Percentiles rank a stretch among this genome's conserved stretches.
Conservation (phyloP, 306 rosid species). For the Acacia confusa region DNA sequence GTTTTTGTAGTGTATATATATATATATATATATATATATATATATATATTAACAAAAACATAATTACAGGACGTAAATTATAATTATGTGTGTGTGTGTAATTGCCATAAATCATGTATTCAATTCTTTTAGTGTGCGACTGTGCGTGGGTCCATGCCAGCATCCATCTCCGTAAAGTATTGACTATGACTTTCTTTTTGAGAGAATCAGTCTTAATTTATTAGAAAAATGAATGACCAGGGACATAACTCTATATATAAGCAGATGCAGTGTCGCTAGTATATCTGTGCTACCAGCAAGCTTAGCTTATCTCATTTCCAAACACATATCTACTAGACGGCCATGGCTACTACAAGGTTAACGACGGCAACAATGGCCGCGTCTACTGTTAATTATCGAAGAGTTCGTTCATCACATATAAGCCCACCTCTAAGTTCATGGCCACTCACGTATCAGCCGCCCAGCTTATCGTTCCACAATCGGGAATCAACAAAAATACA, state of each 20-base stretch:
- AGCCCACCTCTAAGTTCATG: background rate
- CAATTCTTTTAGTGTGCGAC: background rate
- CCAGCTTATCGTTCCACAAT: background rate
- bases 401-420: constrained; percentile 1
- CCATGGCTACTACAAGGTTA: background rate
- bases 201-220: background rate
- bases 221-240: background rate
- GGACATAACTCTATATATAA: background rate
- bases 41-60: no score
- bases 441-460: background rate
- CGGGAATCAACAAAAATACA: background rate
- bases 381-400: background rate
- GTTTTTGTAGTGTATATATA: background rate
- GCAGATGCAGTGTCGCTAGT: background rate
- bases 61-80: no score
- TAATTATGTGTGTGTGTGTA: no score
- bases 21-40: no score
- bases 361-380: background rate
- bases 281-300: background rate
- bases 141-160: no score
- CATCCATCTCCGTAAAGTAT: no score
- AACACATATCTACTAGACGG: background rate
- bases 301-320: background rate
- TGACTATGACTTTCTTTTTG: background rate
- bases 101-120: background rate